Conservation (phyloP, 2,329 filamentous ascomycete genomes). For the Arthrobotrys pseudoclavata region DNA sequence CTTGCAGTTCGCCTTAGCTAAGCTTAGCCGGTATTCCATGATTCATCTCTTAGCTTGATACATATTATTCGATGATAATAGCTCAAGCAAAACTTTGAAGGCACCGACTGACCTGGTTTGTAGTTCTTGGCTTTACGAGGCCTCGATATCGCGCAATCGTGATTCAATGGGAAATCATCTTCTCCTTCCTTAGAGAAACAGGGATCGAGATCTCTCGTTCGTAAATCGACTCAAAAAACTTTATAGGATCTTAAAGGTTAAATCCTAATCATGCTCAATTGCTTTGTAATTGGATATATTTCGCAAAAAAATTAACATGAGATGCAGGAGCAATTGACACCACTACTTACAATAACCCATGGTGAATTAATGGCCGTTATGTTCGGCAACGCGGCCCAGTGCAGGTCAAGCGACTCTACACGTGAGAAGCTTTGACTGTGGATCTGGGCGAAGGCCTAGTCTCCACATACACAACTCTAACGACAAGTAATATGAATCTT, state of each 20-base stretch:
- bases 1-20: slow-evolving; percentile 1
- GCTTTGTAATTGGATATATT: background rate
- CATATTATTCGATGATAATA: background rate
- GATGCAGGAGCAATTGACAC: too few relatives aligned
- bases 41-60: background rate
- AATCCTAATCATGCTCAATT: background rate
- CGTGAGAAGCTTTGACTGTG: background rate
- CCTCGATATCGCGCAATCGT: background rate
- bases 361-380: background rate
- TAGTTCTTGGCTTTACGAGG: background rate
- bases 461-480: too few relatives aligned
- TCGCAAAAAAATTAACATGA: background rate
- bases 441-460: background rate
- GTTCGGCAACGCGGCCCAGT: background rate
- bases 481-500: too few relatives aligned
- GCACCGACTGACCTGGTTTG: background rate
- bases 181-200: background rate
- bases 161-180: background rate
- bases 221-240: background rate
- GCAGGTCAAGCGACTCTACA: too few relatives aligned
- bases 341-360: background rate
- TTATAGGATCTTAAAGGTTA: too few relatives aligned
- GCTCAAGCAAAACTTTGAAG: background rate
- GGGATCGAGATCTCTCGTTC: background rate
- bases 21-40: background rate